These are phyloP conservation scores for Pelargonium myrrhifolium DNA, from an alignment of 441 rosid genomes.

Conservation along the genomic window DNA sequence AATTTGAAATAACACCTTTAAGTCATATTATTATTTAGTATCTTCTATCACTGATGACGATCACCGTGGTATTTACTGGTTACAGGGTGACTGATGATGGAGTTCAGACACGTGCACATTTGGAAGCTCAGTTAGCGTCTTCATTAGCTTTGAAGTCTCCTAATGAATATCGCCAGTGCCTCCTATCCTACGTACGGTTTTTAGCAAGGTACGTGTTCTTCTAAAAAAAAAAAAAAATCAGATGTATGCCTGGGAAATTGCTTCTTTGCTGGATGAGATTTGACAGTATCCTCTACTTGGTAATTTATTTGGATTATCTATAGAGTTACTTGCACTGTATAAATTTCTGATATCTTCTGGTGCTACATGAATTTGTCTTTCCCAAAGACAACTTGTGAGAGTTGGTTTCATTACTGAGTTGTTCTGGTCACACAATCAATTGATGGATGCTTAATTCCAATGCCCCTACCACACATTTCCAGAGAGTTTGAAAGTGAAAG, in stretches of 20 bases:
- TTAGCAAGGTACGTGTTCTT: constrained; percentile 56
- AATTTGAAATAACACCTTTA: not conserved
- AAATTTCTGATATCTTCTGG: not conserved
- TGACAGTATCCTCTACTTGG: not conserved
- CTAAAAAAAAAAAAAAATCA: not conserved
- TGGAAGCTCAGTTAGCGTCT: constrained; percentile 92
- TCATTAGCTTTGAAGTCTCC: constrained; percentile 76
- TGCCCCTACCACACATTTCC: not conserved
- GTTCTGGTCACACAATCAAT: not conserved
- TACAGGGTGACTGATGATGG: constrained; percentile 93
- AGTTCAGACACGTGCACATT: constrained; percentile 87
- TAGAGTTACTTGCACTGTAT: not conserved
- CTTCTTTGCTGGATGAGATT: constrained; percentile 9
- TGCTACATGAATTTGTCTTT: not conserved
- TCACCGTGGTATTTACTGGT: not conserved
- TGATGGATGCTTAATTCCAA: not conserved
- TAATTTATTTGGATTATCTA: not conserved
- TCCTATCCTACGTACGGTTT: constrained; percentile 81
- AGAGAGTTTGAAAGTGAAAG: not conserved
- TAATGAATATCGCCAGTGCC: constrained; percentile 85
- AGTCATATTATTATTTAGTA: not conserved
- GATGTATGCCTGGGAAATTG: not conserved
- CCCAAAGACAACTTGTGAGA: not conserved
- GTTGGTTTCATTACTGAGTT: not conserved
- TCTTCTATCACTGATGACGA: constrained; percentile 15